Evolutionary conservation across 495 filamentous ascomycete genomes (phyloP).

Genomic region (Bacidia rubella): DNA sequence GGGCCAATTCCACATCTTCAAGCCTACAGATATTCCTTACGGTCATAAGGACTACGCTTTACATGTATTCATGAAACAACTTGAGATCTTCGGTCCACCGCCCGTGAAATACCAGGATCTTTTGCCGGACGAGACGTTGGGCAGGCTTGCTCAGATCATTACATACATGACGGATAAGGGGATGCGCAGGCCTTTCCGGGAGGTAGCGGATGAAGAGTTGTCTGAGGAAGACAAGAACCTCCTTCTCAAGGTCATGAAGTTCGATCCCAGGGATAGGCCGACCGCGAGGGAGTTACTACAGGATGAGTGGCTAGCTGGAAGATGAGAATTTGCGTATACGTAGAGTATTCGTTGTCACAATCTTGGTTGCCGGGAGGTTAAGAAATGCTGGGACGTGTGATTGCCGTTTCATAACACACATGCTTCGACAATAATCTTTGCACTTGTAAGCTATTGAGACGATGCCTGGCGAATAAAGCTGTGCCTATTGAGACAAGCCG

Average conservation of each 20-base stretch:
- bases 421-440: no score
- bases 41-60: neutral
- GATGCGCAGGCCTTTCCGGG: no score
- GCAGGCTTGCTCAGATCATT: neutral
- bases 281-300: conserved; percentile 9
- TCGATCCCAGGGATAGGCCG: conserved; percentile 11
- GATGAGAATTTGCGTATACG: no score
- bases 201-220: neutral
- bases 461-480: no score
- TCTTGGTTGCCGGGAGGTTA: no score
- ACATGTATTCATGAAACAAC: conserved; percentile 1
- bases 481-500: no score
- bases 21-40: neutral
- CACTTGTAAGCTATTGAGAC: no score
- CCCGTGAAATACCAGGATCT: conserved; percentile 1
- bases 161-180: neutral
- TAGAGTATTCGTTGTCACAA: no score
- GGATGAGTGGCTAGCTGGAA: conserved; percentile 7
- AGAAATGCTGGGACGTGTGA: no score
- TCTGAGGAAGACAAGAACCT: conserved; percentile 1
- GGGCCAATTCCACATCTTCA: conserved; percentile 6
- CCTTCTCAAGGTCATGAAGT: conserved; percentile 8
- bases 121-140: neutral
- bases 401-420: no score
- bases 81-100: conserved; percentile 2